These are phyloP conservation scores for Pseudoneurospora amorphoporcata DNA, from an alignment of 495 filamentous ascomycete genomes.

Conservation along the genomic window DNA sequence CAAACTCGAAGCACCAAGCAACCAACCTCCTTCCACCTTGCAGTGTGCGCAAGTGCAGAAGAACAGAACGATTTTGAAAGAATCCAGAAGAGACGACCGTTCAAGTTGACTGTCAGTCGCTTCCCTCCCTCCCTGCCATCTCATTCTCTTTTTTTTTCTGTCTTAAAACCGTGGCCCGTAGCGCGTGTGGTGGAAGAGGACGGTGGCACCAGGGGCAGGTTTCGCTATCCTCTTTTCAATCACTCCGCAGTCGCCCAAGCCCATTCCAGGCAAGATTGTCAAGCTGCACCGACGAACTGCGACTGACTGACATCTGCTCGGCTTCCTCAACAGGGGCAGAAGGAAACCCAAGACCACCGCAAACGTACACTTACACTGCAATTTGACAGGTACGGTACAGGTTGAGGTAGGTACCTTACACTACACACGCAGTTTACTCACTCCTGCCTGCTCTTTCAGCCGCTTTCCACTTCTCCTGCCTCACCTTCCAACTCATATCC, in stretches of 20 bases:
- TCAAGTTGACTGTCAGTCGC: not conserved
- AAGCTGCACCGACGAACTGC: slow-evolving; percentile 11
- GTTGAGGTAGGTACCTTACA: not conserved
- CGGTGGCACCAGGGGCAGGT: slow-evolving; percentile 33
- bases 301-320: not conserved
- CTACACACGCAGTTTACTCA: not conserved
- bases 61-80: not conserved
- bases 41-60: not conserved
- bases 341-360: not conserved
- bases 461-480: not conserved
- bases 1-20: not conserved
- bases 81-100: not conserved
- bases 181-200: slow-evolving; percentile 20
- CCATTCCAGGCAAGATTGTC: slow-evolving; percentile 34
- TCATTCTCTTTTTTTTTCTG: not conserved
- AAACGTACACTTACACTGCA: not conserved
- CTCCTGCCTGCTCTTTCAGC: not conserved
- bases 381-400: not conserved
- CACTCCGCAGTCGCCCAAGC: slow-evolving; percentile 48
- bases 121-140: not conserved
- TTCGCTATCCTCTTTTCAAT: slow-evolving; percentile 51
- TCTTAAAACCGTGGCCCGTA: slow-evolving; percentile 22
- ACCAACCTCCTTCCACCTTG: not conserved
- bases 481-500: not conserved
- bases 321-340: not conserved